Conservation (phyloP, 768 basidiomycete genomes). For the Pholiota microspora region DNA sequence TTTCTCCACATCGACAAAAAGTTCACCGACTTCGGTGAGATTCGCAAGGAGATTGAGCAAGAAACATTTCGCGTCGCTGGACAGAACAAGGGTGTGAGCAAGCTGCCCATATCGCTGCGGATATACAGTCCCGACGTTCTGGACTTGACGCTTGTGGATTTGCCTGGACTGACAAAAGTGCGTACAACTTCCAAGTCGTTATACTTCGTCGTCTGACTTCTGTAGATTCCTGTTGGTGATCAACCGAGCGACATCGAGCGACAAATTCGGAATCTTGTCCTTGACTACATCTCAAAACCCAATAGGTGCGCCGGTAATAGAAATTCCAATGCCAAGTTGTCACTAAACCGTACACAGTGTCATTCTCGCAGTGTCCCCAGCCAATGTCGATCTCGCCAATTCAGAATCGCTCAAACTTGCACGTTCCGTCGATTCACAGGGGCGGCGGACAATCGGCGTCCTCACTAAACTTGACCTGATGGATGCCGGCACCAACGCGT, state of each 20-base stretch:
- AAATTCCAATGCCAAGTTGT: not conserved
- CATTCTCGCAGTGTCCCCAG: constrained; percentile 94
- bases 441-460: constrained; percentile 93
- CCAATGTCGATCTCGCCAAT: constrained; percentile 98
- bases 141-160: constrained; percentile 93
- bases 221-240: constrained; percentile 90
- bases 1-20: constrained; percentile 96
- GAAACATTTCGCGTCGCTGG: constrained; percentile 98
- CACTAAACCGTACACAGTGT: constrained; percentile 50
- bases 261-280: constrained; percentile 91
- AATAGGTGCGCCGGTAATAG: constrained; percentile 67
- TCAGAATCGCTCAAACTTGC: constrained; percentile 98
- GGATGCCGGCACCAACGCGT: constrained; percentile 98
- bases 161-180: constrained; percentile 96
- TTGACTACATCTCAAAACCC: constrained; percentile 95
- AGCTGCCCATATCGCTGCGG: constrained; percentile 90
- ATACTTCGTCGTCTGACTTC: not conserved
- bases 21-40: constrained; percentile 94
- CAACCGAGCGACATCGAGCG: constrained; percentile 98
- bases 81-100: constrained; percentile 98
- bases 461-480: constrained; percentile 97
- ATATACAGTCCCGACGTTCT: constrained; percentile 96
- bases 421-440: constrained; percentile 92
- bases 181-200: constrained; percentile 20
- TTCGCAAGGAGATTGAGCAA: constrained; percentile 95